Percentiles rank a stretch among this genome's conserved stretches.
phyloP scores from a whole-genome alignment of 805 yeast species.

The Saturnispora bothae region DNA sequence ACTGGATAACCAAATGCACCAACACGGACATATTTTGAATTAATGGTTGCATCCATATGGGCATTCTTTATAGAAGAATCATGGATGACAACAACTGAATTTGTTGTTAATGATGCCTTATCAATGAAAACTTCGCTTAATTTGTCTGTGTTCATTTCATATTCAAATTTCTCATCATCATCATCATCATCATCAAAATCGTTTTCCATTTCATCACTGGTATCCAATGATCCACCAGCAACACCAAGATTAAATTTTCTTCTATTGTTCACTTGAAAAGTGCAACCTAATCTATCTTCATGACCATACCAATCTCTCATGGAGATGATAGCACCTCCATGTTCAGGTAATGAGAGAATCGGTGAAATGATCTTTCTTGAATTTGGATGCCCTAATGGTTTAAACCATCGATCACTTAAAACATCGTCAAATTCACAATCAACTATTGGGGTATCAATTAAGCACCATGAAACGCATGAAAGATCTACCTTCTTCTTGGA shows the following conservation, averaged over 20 bases:
- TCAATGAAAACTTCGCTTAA: slow-evolving; percentile 63
- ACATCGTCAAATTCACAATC: slow-evolving; percentile 91
- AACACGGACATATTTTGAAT: slow-evolving; percentile 41
- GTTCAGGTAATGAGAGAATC: slow-evolving; percentile 77
- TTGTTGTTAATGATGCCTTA: slow-evolving; percentile 60
- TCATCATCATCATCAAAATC: slow-evolving; percentile 20
- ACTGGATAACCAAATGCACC: slow-evolving; percentile 92
- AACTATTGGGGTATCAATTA: slow-evolving; percentile 78
- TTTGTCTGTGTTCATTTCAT: slow-evolving; percentile 25
- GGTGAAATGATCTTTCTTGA: slow-evolving; percentile 79
- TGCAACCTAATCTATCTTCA: slow-evolving; percentile 49
- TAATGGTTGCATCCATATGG: slow-evolving; percentile 23
- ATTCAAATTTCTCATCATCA: slow-evolving; percentile 14
- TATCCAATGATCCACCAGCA: background rate
- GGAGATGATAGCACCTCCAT: slow-evolving; percentile 92
- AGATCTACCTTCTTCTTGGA: slow-evolving; percentile 70
- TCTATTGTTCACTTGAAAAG: slow-evolving; percentile 25
- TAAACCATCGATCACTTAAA: slow-evolving; percentile 78
- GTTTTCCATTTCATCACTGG: slow-evolving; percentile 10
- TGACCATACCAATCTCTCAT: slow-evolving; percentile 85
- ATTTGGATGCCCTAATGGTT: slow-evolving; percentile 76
- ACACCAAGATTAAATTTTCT: slow-evolving; percentile 23
- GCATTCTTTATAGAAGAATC: slow-evolving; percentile 46
- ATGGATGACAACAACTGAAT: slow-evolving; percentile 57
- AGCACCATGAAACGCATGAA: slow-evolving; percentile 75